phyloP scores from a whole-genome alignment of 495 filamentous ascomycete genomes.

The Xylaria acuta region DNA sequence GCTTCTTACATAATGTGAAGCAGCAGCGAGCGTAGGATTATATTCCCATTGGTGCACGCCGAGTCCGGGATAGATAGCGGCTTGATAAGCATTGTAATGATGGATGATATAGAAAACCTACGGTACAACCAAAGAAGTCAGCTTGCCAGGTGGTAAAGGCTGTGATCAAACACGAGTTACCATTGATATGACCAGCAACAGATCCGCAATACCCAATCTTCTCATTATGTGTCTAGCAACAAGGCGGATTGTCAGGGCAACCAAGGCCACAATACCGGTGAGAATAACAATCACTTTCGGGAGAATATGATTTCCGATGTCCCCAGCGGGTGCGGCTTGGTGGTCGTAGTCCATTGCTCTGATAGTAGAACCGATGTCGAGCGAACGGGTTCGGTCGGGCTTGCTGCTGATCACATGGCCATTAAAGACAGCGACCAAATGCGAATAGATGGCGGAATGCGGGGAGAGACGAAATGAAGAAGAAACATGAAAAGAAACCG shows the following conservation, averaged over 20 bases:
- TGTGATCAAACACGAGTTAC: not conserved
- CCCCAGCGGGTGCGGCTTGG: not conserved
- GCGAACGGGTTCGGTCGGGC: not conserved
- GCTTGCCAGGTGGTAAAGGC: not conserved
- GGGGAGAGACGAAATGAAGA: not conserved
- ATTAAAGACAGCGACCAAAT: not conserved
- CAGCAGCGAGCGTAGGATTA: constrained; percentile 9
- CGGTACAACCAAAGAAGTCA: not conserved
- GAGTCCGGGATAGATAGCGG: constrained; percentile 13
- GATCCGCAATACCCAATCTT: constrained; percentile 18
- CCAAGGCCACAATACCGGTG: constrained; percentile 4
- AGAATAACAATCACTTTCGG: constrained; percentile 16
- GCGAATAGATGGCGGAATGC: not conserved
- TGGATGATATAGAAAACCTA: constrained; percentile 17
- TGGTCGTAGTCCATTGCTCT: constrained; percentile 10
- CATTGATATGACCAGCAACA: constrained; percentile 22
- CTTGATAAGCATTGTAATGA: constrained; percentile 20
- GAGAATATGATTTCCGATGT: constrained; percentile 20
- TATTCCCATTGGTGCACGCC: constrained; percentile 20
- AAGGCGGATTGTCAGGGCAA: constrained; percentile 9
- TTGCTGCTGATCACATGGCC: constrained; percentile 9
- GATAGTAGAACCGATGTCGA: constrained; percentile 8
- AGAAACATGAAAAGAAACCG: not conserved
- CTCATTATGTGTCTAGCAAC: constrained; percentile 7
- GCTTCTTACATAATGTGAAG: constrained; percentile 24